Evolutionary conservation across 2,329 filamentous ascomycete genomes (phyloP), one percentile per base, ranked within the genome.

Genomic region (Tolypocladium ovalisporum): DNA sequence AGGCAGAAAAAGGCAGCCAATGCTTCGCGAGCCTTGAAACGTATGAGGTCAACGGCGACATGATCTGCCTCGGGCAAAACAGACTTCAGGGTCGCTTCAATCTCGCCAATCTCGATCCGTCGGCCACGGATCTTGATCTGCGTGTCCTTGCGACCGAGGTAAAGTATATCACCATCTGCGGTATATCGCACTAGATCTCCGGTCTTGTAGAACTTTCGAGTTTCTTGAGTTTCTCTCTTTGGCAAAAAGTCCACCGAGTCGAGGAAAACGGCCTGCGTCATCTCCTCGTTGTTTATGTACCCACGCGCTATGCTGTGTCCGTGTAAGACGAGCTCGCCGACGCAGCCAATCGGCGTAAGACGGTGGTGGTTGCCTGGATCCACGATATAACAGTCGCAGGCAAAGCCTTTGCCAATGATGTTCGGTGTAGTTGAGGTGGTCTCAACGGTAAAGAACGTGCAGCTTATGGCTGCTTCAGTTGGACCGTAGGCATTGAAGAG

Each of bases 111-210:
- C 52, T 64, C 62, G 27, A 65, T 54, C 10, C 63, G 60, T n/a
- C 56, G 56, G 3, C 63, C 63, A 19, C 63, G 57, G 3, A 64
- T 59, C 54, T 66, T 65, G 37, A 65, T 58, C 13, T 56, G 54
- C 1, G 54, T 27, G 17, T 51, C 54, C 5, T 51, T 51, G 22
- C 54, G 54, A 15, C 53, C 62, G 56, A 7, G 37, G 54, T 40
- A 63, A 27, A 63, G 58, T 3, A 65, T 40, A 4, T 56, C 55
- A 6, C 63, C 63, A 37, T 58, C 56, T 3, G 60, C 42, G 5
- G 59, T 58, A 52, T 58, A 60, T 5, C 42, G 56, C 10, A 57
- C 61, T 13, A 65, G 37, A 37, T 65, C 63, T 13, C 63, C 63
- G 2, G 63, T 61, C 6, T 58, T 61, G 49, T 63, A 64, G 17